phyloP scores from a whole-genome alignment of 257 asterid species.

The Jasminum sambac region DNA sequence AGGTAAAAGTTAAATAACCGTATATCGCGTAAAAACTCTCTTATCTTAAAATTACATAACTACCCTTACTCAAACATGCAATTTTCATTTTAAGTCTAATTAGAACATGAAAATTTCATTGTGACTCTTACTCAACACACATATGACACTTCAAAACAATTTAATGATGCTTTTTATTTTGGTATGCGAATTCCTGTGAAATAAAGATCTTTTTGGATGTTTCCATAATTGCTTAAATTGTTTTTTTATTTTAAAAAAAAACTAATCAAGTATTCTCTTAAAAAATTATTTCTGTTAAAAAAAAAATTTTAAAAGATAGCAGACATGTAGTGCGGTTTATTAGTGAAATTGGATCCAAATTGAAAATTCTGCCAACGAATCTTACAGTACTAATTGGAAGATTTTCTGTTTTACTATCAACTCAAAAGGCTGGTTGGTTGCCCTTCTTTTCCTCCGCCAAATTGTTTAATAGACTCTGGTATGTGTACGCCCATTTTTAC shows the following conservation, averaged over 20 bases:
- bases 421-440: slow-evolving; percentile 27
- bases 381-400: slow-evolving; percentile 22
- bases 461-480: not conserved
- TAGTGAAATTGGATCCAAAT: too few relatives aligned
- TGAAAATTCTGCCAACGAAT: not conserved
- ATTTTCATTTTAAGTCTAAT: not conserved
- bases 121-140: not conserved
- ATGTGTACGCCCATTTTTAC: too few relatives aligned
- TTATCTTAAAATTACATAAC: not conserved
- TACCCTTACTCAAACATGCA: not conserved
- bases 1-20: too few relatives aligned
- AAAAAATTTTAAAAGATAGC: too few relatives aligned
- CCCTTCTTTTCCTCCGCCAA: not conserved
- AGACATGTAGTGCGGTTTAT: too few relatives aligned
- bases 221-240: too few relatives aligned
- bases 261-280: too few relatives aligned
- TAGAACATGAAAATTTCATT: not conserved
- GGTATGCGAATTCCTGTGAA: not conserved
- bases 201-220: not conserved
- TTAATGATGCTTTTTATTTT: not conserved
- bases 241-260: too few relatives aligned
- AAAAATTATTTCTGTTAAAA: not conserved
- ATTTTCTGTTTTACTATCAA: slow-evolving; percentile 31
- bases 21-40: not conserved
- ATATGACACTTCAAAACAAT: not conserved